A percentile compares a stretch with the other conserved stretches of the same genome.
phyloP scores from a whole-genome alignment of 1,139 yeast species.

The Zhuliangozyma blackwelliae region DNA sequence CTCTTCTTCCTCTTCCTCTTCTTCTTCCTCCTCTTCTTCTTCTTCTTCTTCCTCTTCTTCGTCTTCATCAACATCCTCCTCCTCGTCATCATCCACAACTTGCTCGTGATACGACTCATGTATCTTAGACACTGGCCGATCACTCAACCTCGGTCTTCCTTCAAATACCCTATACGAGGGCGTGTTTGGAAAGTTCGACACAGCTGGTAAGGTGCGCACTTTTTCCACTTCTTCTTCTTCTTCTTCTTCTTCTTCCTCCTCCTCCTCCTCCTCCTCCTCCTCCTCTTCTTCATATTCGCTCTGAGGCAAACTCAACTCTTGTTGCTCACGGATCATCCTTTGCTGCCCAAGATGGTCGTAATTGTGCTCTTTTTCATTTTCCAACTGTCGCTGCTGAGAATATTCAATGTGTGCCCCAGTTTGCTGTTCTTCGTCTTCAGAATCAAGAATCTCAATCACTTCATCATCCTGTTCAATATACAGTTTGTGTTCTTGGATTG shows the following conservation, averaged over 20 bases:
- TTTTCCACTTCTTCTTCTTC: too few species aligned
- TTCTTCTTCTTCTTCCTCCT: constrained; percentile 7
- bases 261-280: constrained; percentile 9
- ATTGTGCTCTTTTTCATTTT: too few species aligned
- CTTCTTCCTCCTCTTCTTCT: constrained; percentile 5
- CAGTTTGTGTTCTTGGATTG: constrained; percentile 5
- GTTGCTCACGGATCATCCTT: too few species aligned
- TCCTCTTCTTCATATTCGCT: constrained; percentile 4
- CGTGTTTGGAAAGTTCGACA: too few species aligned
- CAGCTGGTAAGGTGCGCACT: too few species aligned
- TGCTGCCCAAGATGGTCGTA: too few species aligned
- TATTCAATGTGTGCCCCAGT: constrained; percentile 1
- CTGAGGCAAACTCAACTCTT: too few species aligned
- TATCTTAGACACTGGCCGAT: too few species aligned
- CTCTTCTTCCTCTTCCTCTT: constrained; percentile 3
- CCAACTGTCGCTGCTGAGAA: too few species aligned
- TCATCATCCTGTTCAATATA: constrained; percentile 5
- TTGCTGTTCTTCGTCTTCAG: constrained; percentile 8
- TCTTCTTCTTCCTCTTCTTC: constrained; percentile 2
- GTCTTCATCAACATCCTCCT: constrained; percentile 1
- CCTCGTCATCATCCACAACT: not conserved
- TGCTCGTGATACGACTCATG: constrained; percentile 1
- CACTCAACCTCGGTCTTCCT: too few species aligned
- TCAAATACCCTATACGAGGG: too few species aligned
- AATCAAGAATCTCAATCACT: constrained; percentile 8